Percentiles rank a stretch among this genome's conserved stretches.
phyloP scores from a whole-genome alignment of 768 basidiomycete genomes.

The Kondoa malvinella region DNA sequence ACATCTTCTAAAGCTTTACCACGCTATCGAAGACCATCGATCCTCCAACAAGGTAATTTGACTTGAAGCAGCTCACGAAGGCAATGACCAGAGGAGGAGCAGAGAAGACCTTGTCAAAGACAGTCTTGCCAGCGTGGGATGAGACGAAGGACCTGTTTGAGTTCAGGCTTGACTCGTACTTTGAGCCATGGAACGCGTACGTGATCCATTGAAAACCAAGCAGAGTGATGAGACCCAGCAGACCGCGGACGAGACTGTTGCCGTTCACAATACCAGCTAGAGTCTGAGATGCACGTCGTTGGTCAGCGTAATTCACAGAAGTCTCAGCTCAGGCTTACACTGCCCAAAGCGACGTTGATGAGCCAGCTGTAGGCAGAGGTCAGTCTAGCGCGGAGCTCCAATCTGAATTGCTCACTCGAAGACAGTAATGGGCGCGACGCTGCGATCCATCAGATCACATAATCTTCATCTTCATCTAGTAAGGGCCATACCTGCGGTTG shows the following conservation, averaged over 20 bases:
- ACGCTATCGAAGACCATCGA: too few species aligned
- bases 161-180: too few species aligned
- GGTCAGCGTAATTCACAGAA: background rate
- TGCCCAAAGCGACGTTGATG: background rate
- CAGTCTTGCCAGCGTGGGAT: background rate
- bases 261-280: background rate
- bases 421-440: background rate
- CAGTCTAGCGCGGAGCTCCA: background rate
- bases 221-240: background rate
- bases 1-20: background rate
- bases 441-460: too few species aligned
- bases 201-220: background rate
- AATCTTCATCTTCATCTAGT: too few species aligned
- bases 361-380: background rate
- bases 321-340: background rate
- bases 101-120: background rate
- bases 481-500: too few species aligned
- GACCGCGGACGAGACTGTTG: background rate
- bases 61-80: too few species aligned
- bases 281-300: background rate
- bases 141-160: background rate
- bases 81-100: background rate
- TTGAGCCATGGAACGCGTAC: too few species aligned
- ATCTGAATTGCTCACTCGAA: background rate
- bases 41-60: too few species aligned